Evolutionary conservation across 2,329 filamentous ascomycete genomes (phyloP).

Genomic region (Pseudogymnoascus sp.): DNA sequence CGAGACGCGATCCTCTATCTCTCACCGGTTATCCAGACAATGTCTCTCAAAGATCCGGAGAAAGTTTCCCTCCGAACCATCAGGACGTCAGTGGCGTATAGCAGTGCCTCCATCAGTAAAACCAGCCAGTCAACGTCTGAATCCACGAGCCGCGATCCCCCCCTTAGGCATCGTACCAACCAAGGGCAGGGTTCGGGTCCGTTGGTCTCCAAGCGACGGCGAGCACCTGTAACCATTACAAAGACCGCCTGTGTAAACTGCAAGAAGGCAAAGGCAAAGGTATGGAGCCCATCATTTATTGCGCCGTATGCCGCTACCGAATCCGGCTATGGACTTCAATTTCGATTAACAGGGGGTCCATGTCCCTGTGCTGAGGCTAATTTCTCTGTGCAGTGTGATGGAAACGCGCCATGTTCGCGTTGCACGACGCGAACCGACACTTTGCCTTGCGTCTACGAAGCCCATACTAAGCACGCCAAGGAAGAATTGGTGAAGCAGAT

Average conservation of each 20-base stretch:
- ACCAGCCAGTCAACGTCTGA: constrained; percentile 23
- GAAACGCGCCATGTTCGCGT: constrained; percentile 27
- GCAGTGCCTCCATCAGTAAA: constrained; percentile 21
- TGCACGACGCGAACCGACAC: constrained; percentile 23
- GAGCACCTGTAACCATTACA: constrained; percentile 29
- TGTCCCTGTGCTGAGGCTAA: neutral
- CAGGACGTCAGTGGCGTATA: constrained; percentile 1
- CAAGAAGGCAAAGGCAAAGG: constrained; percentile 32
- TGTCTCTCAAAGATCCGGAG: neutral
- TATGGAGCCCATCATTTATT: constrained; percentile 14
- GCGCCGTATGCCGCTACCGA: neutral
- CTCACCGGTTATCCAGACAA: neutral
- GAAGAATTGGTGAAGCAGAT: constrained; percentile 29
- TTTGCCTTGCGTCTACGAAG: constrained; percentile 27
- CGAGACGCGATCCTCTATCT: neutral
- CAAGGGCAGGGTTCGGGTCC: constrained; percentile 15
- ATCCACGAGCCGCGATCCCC: constrained; percentile 21
- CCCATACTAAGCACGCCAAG: constrained; percentile 31
- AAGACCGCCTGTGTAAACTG: constrained; percentile 31
- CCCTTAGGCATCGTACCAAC: constrained; percentile 17
- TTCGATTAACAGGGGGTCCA: neutral
- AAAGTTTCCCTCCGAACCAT: neutral
- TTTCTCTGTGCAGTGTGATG: constrained; percentile 27
- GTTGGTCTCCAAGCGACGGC: constrained; percentile 22
- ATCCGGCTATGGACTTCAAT: neutral